Base-by-base conservation (phyloP, 1,284 basidiomycete species). In the Exobasidium cylindrosporum region DNA sequence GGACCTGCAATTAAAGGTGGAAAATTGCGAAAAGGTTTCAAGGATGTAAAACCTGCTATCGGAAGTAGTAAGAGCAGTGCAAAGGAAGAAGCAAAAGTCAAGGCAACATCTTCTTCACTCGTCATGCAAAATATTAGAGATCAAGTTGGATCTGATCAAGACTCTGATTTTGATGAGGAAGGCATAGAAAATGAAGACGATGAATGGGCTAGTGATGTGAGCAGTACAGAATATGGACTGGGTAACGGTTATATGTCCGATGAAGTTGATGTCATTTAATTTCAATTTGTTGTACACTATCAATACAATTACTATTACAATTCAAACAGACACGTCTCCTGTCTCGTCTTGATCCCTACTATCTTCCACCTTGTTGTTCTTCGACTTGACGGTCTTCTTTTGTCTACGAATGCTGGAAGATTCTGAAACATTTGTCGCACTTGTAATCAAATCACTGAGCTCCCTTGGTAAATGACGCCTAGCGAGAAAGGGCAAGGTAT, bases 231-330 rank as follows among this genome's bases (percentile, higher is more conserved):
- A 32, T 55, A 64, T 43, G 61, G 61, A 23, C 23, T 62, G 26
- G 61, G 61, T 17, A 57, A 63, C 62, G 61, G 61, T 13, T 43
- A 43, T 30, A 63, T 63, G 61, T 40, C 35, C 10, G 61, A 63
- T 24, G 17, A 45, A 13, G 24, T 23, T 6, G 61, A 63, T 54
- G 60, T 62, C 24, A 30, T 63, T n/a, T n/a, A n/a, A n/a, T n/a
- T n/a, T n/a, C n/a, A n/a, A n/a, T n/a, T n/a, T n/a, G n/a, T n/a
- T n/a, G n/a, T n/a, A n/a, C n/a, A n/a, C n/a, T n/a, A n/a, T n/a
- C n/a, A n/a, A 55, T 55, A 44, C 32, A 44, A 10, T 3, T 55
- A 44, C 53, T 55, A 23, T 31, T 44, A 35, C 53, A 55, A 55
- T 17, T 45, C 3, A 17, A 23, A 2, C 11, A 23, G 35, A 43